Evolutionary conservation across 495 filamentous ascomycete species (phyloP), one percentile per base, ranked within the genome.

Genomic region (Penicillium argentinense): DNA sequence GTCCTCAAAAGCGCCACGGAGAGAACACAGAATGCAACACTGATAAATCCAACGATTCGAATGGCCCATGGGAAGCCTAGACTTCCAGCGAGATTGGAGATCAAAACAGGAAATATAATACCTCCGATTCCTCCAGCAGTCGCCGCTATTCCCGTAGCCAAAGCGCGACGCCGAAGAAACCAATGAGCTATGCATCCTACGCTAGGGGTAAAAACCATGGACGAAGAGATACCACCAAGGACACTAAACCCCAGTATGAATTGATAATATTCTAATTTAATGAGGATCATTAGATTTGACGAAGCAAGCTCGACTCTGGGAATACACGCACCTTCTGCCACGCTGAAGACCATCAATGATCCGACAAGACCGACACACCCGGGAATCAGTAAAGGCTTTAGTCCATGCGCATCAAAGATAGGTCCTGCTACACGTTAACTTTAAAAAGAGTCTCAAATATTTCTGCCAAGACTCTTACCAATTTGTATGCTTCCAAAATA

Each of bases 131-230:
- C 45, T 7, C 57, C 50, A 27, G 45, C 49, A 6, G 50, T 51
- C 1, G 26, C 39, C 5, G 54, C 45, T 14, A 56, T 41, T 2
- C 53, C 53, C 3, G 47, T 75, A 1, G 86, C 83, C 1, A 81
- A 64, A 9, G 77, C 85, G 9, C 86, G 73, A 25, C 74, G 69
- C 42, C 74, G 73, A 59, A 71, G 74, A 63, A 88, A 89, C 85
- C 84, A 89, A 3, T 81, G 81, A 1, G 74, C 69, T 8, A 81
- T 68, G 16, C 74, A 74, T 41, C 67, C 69, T 51, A 77, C 74
- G 6, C 76, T 74, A 3, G 82, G 75, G 56, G 82, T 84, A 60
- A 87, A 85, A 14, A 87, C 67, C 9, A 74, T 57, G 24, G 56
- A 56, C 9, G 49, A 39, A 30, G 56, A 47, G 38, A 54, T 51